A percentile compares a stretch with the other conserved stretches of the same genome.
Evolutionary conservation across 2,329 filamentous ascomycete genomes (phyloP).

Genomic region (Aspergillus chevalieri): DNA sequence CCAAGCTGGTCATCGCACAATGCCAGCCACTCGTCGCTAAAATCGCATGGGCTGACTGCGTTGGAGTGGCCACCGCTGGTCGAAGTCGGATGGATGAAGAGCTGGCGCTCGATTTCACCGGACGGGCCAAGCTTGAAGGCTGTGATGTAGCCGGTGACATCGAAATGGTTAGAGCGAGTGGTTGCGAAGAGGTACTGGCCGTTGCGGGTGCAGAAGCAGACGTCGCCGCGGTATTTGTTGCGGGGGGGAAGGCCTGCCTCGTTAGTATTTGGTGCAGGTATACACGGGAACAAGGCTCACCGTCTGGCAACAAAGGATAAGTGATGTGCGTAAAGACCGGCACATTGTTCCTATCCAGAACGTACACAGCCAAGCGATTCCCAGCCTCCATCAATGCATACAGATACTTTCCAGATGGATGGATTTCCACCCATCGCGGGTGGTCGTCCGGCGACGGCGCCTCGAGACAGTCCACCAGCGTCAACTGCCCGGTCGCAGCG

Average conservation of each 20-base stretch:
- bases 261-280: background rate
- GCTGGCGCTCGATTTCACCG: conserved; percentile 69
- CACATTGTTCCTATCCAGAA: conserved; percentile 67
- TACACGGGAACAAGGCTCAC: conserved; percentile 37
- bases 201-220: conserved; percentile 65
- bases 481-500: conserved; percentile 53
- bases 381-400: conserved; percentile 89
- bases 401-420: conserved; percentile 69
- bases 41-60: conserved; percentile 76
- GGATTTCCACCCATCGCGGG: conserved; percentile 82
- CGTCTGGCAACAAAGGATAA: conserved; percentile 74
- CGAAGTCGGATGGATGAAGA: conserved; percentile 75
- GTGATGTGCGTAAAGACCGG: conserved; percentile 72
- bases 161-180: conserved; percentile 68
- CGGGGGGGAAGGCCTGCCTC: conserved; percentile 29
- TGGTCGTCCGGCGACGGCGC: conserved; percentile 68
- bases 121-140: conserved; percentile 65
- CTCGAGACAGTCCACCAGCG: conserved; percentile 65
- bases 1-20: conserved; percentile 84
- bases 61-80: conserved; percentile 86
- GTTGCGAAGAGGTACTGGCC: conserved; percentile 77
- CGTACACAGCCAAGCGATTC: conserved; percentile 74
- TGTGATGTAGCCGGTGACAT: conserved; percentile 74
- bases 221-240: conserved; percentile 72
- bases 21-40: conserved; percentile 83